Evolutionary conservation across 2,329 filamentous ascomycete species (phyloP), one percentile per base, ranked within the genome.

Genomic region (Fusarium poae): DNA sequence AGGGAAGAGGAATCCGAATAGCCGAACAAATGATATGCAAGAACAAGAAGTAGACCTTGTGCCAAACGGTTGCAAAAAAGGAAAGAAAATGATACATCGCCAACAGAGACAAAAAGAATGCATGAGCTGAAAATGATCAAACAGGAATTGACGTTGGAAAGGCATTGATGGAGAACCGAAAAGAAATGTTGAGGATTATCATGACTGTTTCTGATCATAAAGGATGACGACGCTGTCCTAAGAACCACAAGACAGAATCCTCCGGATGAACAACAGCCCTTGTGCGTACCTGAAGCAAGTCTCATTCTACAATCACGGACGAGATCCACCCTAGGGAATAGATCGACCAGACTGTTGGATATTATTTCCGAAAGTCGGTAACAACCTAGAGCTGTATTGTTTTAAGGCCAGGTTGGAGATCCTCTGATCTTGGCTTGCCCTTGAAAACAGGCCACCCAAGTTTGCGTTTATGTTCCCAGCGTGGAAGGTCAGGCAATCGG

Each of bases 41-140:
- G 27, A 18, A 4, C 8, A 12, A 5, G 27, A n/a, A 20, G 12
- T 8, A 30, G 6, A 18, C 18, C 6, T 20, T 13, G 16, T 20
- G 6, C 18, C 13, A 6, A 20, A 9, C 27, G 20, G 4, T 18
- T 4, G 3, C 11, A 21, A 27, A 65, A 51, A 53, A 35, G 32
- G 40, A 68, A 35, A 6, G 35, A 60, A 56, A 45, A 9, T 46
- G 65, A 68, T 32, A 21, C 25, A 49, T 61, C 49, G 30, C 16
- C 11, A 32, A 29, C 11, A 25, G 34, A 7, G 20, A 16, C 2
- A 10, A 21, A 21, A 39, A 15, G 27, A 54, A 25, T 37, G 11
- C 9, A 48, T n/a, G 6, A 46, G 30, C 53, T 44, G 27, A 34
- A 25, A 29, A 21, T 13, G 23, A 5, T 16, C 12, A 16, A 18